These are phyloP conservation scores for Dactylellina leptospora DNA, from an alignment of 2,329 filamentous ascomycete genomes.

Conservation along the genomic window DNA sequence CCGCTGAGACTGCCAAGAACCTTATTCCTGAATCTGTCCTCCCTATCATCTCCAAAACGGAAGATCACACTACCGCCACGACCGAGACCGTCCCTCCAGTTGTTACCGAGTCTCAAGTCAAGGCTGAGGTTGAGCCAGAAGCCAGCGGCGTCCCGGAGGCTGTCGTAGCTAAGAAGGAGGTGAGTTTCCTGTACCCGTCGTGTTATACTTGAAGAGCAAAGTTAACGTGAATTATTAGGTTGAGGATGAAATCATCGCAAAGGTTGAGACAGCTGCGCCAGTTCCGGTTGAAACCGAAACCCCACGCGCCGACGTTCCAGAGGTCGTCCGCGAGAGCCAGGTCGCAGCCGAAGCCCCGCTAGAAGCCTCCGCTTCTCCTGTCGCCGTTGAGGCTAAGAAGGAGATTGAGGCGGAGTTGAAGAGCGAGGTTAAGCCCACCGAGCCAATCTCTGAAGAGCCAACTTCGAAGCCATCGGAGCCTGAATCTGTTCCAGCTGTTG, in stretches of 20 bases:
- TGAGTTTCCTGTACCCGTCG: constrained; percentile 8
- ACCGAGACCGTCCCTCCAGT: constrained; percentile 62
- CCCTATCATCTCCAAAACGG: constrained; percentile 66
- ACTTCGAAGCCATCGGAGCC: constrained; percentile 28
- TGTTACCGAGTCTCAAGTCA: constrained; percentile 61
- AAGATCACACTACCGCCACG: constrained; percentile 59
- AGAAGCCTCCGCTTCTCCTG: constrained; percentile 73
- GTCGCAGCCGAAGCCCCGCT: constrained; percentile 70
- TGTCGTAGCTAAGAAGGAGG: constrained; percentile 71
- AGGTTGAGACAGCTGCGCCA: constrained; percentile 26
- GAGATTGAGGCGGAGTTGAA: constrained; percentile 76
- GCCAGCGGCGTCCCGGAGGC: constrained; percentile 72
- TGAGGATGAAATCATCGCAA: constrained; percentile 40
- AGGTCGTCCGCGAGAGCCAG: constrained; percentile 76
- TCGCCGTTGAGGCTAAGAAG: constrained; percentile 76
- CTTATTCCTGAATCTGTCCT: constrained; percentile 85
- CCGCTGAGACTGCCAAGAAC: constrained; percentile 68
- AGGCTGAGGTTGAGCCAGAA: constrained; percentile 70
- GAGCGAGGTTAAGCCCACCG: constrained; percentile 66
- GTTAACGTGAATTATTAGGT: constrained; percentile 32
- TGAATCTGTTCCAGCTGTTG: constrained; percentile 66
- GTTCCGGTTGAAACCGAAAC: constrained; percentile 48
- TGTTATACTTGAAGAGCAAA: background rate
- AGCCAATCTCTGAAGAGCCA: constrained; percentile 34
- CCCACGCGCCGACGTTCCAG: constrained; percentile 63